A percentile compares a stretch with the other conserved stretches of the same genome.
Conservation (phyloP, 257 asterid species). For the Fraxinus quadrangulata region DNA sequence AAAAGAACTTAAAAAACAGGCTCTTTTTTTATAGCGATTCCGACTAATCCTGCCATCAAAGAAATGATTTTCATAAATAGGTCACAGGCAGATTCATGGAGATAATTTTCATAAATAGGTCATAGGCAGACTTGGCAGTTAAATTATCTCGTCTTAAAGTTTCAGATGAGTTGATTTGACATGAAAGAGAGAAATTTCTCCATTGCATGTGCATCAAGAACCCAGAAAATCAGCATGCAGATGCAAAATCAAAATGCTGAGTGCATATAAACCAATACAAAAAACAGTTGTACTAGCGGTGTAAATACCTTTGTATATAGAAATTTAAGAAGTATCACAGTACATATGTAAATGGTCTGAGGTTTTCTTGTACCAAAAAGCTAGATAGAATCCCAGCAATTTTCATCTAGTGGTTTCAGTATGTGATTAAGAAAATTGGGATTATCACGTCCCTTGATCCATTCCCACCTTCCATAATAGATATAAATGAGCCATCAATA, state of each 20-base stretch:
- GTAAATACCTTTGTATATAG: background rate
- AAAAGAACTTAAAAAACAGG: too few relatives aligned
- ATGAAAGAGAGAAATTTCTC: too few relatives aligned
- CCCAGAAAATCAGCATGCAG: background rate
- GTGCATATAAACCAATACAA: background rate
- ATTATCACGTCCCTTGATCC: background rate
- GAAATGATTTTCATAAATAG: too few relatives aligned
- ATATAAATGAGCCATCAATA: background rate
- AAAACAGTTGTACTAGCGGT: background rate
- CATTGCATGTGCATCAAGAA: background rate
- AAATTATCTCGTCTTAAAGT: too few relatives aligned
- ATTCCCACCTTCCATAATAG: conserved; percentile 1
- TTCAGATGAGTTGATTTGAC: too few relatives aligned
- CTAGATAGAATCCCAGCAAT: background rate
- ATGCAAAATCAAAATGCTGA: background rate
- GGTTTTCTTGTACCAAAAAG: background rate
- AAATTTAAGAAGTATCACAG: background rate
- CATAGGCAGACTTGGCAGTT: too few relatives aligned
- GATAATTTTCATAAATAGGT: too few relatives aligned
- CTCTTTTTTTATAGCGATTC: too few relatives aligned
- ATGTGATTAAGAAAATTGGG: conserved; percentile 16
- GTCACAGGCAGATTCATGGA: too few relatives aligned
- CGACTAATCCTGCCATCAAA: too few relatives aligned
- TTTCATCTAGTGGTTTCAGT: background rate
- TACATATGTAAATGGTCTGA: background rate